Base-by-base conservation (phyloP, 2,329 filamentous ascomycete genomes). In the Claviceps spartinae region DNA sequence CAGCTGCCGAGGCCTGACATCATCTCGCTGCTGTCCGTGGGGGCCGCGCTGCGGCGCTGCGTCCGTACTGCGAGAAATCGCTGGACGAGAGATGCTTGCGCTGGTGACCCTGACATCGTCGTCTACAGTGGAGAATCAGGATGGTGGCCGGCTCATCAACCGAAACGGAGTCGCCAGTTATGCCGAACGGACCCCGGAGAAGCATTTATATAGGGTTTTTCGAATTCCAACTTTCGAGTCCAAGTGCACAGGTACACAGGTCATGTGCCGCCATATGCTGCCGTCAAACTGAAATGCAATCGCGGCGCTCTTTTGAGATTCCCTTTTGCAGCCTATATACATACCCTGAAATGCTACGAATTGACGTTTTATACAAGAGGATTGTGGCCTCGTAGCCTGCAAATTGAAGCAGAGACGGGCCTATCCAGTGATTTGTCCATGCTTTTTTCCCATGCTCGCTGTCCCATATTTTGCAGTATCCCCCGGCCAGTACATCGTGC, bases 1-100 rank as follows among this genome's bases (percentile, higher is more conserved):
- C 22, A 48, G 47, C 38, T 42, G 26, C 52, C 52, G 50, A 48
- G 52, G 52, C 52, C 48, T 53, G 44, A 50, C 48, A 50, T 53
- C 52, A 53, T 50, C 9, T 34, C 30, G 30, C 30, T 34, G 30
- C 30, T 4, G 30, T 34, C 30, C 4, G 9, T 11, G 30, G 30
- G 30, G 30, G 9, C 30, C 3, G 30, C 30, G 30, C 9, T 34
- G 30, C 9, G 30, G 30, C 30, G 30, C 30, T 34, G 30, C 30
- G 30, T 34, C 9, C 9, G 30, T 34, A 34, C 30, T 11, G 30
- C 30, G 30, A 11, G 30, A 34, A 34, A 4, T 34, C 30, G 30
- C 30, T 34, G 8, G 8, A 34, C 30, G 30, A 34, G 30, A 34
- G 30, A 34, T 34, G 9, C 30, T 34, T 34, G 30, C 30, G 30